phyloP scores from a whole-genome alignment of 192 early-diverging fungal genomes.

The Dissophora globulifera region DNA sequence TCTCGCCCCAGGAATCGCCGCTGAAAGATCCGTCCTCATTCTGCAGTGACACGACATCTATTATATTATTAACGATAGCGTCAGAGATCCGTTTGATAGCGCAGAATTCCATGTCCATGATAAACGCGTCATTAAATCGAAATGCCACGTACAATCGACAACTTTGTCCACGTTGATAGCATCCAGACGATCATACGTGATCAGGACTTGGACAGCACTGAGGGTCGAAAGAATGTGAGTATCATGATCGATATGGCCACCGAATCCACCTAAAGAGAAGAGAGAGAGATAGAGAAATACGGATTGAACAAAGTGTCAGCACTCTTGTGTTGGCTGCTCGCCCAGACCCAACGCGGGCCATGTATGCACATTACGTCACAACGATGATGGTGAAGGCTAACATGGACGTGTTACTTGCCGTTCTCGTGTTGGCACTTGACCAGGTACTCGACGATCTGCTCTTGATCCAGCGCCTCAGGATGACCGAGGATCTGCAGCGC shows the following conservation, averaged over 20 bases:
- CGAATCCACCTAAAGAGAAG: slow-evolving; percentile 80
- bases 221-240: slow-evolving; percentile 92
- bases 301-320: too few relatives aligned
- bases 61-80: too few relatives aligned
- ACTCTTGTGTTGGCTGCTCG: neutral
- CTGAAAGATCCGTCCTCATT: slow-evolving; percentile 79
- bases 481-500: slow-evolving; percentile 78
- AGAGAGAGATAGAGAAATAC: neutral
- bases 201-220: slow-evolving; percentile 89
- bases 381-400: neutral
- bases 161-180: slow-evolving; percentile 72
- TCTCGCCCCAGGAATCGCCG: slow-evolving; percentile 94
- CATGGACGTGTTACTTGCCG: slow-evolving; percentile 57
- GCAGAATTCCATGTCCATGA: too few relatives aligned
- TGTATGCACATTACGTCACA: slow-evolving; percentile 29
- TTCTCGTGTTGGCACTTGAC: slow-evolving; percentile 80
- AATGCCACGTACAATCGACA: slow-evolving; percentile 75
- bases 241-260: slow-evolving; percentile 87
- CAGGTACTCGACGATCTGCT: slow-evolving; percentile 84
- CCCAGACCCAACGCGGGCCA: neutral
- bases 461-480: slow-evolving; percentile 70
- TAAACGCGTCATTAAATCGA: too few relatives aligned
- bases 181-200: slow-evolving; percentile 84
- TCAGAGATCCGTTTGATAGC: too few relatives aligned
- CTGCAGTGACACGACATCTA: slow-evolving; percentile 76